phyloP scores from a whole-genome alignment of 2,329 filamentous ascomycete genomes.

The Claviceps paspali region DNA sequence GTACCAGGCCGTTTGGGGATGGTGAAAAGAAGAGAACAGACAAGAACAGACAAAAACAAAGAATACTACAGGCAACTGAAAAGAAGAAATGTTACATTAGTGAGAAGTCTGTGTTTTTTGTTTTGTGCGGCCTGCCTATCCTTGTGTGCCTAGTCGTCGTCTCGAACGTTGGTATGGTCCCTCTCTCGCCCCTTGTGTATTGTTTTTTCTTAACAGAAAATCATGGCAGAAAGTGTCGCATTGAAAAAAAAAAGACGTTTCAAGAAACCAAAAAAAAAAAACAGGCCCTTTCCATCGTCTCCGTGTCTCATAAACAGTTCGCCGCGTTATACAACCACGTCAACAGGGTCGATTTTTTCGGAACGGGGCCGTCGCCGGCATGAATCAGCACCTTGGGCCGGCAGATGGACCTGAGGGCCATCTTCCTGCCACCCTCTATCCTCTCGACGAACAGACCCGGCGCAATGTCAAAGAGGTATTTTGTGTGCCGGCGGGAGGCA shows the following conservation, averaged over 20 bases:
- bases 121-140: too few relatives aligned
- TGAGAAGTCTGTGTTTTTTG: background rate
- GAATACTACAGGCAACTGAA: background rate
- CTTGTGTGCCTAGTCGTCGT: too few relatives aligned
- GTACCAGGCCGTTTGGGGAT: background rate
- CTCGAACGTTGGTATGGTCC: too few relatives aligned
- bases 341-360: conserved; percentile 18
- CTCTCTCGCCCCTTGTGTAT: too few relatives aligned
- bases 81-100: too few relatives aligned
- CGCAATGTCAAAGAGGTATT: conserved; percentile 22
- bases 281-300: background rate
- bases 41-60: too few relatives aligned
- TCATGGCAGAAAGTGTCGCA: too few relatives aligned
- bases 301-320: background rate
- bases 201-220: too few relatives aligned
- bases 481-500: conserved; percentile 14
- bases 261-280: background rate
- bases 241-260: too few relatives aligned
- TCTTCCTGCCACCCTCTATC: conserved; percentile 18
- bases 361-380: conserved; percentile 12
- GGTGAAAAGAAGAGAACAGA: too few relatives aligned
- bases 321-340: conserved; percentile 14
- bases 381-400: conserved; percentile 20
- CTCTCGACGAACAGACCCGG: conserved; percentile 23
- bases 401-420: conserved; percentile 16